Conservation (phyloP, 2,329 filamentous ascomycete genomes). For the Amphichorda felina region DNA sequence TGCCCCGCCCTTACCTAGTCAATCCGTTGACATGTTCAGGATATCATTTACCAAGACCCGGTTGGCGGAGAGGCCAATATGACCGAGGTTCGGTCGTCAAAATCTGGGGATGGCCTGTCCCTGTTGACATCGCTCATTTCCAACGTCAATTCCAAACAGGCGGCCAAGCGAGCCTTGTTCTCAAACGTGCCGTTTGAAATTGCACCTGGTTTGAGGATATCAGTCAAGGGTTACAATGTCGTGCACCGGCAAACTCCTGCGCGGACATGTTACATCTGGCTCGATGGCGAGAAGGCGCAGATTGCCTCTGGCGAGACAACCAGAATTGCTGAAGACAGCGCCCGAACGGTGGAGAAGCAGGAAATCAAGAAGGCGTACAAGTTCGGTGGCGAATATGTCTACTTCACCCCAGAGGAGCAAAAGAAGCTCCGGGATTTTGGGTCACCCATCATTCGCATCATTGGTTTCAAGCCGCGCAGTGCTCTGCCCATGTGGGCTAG, state of each 20-base stretch:
- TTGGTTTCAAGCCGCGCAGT: slow-evolving; percentile 81
- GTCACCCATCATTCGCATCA: slow-evolving; percentile 69
- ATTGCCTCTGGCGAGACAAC: slow-evolving; percentile 66
- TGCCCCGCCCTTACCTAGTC: too few species aligned
- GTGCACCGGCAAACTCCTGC: slow-evolving; percentile 74
- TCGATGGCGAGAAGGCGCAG: slow-evolving; percentile 75
- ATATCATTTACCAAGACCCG: slow-evolving; percentile 79
- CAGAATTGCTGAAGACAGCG: slow-evolving; percentile 66
- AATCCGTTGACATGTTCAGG: slow-evolving; percentile 30
- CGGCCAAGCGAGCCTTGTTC: slow-evolving; percentile 76
- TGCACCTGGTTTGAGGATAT: slow-evolving; percentile 72
- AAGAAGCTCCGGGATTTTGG: slow-evolving; percentile 70
- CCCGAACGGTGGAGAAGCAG: slow-evolving; percentile 61
- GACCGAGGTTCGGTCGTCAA: slow-evolving; percentile 45
- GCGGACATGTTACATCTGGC: slow-evolving; percentile 77
- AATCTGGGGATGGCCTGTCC: slow-evolving; percentile 63
- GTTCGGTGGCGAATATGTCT: slow-evolving; percentile 82
- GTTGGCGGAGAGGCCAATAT: slow-evolving; percentile 48
- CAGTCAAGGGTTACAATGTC: slow-evolving; percentile 86
- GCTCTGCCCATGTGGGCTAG: slow-evolving; percentile 74
- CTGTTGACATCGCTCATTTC: slow-evolving; percentile 71
- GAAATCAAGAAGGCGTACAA: slow-evolving; percentile 91
- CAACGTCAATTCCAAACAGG: slow-evolving; percentile 83
- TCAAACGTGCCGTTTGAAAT: slow-evolving; percentile 80
- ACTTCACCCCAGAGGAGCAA: slow-evolving; percentile 78